These are phyloP conservation scores for Penicillium soppii DNA, from an alignment of 495 filamentous ascomycete genomes.

Conservation along the genomic window DNA sequence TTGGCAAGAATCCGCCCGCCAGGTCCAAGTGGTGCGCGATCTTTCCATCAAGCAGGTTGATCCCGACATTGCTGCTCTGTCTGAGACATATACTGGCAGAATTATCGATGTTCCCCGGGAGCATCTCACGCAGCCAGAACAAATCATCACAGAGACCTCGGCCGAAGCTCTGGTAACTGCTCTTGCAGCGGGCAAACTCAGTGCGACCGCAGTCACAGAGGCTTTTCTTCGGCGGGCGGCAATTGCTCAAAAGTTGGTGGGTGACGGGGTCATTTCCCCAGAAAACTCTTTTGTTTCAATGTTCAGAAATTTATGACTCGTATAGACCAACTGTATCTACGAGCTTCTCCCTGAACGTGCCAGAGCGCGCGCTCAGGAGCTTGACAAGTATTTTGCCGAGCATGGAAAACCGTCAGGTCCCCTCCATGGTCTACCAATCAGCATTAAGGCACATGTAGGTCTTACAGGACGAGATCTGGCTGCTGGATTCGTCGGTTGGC, in stretches of 20 bases:
- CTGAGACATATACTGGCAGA: not conserved
- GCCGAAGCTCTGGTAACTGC: not conserved
- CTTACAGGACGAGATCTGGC: not conserved
- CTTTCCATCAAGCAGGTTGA: not conserved
- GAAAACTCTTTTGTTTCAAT: too few species aligned
- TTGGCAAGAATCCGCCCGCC: constrained; percentile 1
- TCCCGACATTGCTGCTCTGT: not conserved
- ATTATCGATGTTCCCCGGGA: constrained; percentile 1
- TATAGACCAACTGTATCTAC: constrained; percentile 45
- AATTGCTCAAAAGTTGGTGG: constrained; percentile 41
- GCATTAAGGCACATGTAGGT: constrained; percentile 23
- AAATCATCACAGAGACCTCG: not conserved
- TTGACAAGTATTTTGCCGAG: constrained; percentile 21
- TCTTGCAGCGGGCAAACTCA: not conserved
- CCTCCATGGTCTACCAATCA: constrained; percentile 28
- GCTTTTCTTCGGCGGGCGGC: constrained; percentile 50
- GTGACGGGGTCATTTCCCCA: too few species aligned
- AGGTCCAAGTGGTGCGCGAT: constrained; percentile 1
- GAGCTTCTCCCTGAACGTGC: constrained; percentile 58
- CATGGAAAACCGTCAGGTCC: constrained; percentile 11
- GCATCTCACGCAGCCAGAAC: not conserved
- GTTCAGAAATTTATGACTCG: too few species aligned
- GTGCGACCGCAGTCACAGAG: constrained; percentile 28
- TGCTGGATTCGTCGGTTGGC: constrained; percentile 45
- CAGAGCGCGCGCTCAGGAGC: constrained; percentile 38